phyloP scores from a whole-genome alignment of 768 basidiomycete genomes.

The Chiua virens region DNA sequence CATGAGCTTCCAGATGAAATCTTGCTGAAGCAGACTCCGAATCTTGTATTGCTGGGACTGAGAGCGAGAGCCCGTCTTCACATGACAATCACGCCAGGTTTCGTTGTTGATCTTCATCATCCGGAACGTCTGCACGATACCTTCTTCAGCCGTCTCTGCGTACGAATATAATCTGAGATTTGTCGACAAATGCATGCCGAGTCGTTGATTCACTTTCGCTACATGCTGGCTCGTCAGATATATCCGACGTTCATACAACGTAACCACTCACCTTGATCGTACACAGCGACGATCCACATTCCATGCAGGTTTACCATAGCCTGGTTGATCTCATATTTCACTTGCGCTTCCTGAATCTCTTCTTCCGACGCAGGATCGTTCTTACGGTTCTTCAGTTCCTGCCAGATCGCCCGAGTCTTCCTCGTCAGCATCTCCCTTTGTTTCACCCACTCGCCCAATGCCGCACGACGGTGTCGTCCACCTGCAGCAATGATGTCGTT shows the following conservation, averaged over 20 bases:
- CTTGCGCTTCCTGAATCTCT: no score
- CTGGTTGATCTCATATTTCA: no score
- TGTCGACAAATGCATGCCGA: no score
- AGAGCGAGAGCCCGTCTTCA: not conserved
- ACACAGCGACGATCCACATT: not conserved
- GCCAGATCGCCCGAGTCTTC: no score
- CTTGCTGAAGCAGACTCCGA: not conserved
- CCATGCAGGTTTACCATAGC: not conserved
- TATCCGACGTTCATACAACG: not conserved
- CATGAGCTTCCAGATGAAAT: not conserved
- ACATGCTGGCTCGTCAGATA: no score
- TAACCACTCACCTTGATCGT: not conserved
- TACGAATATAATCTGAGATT: not conserved
- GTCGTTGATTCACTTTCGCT: not conserved
- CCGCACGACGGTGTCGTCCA: not conserved
- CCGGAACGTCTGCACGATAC: not conserved
- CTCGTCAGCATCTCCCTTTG: not conserved
- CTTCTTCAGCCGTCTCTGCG: no score
- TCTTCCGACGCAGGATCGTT: no score
- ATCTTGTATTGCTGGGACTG: not conserved
- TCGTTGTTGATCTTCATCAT: no score
- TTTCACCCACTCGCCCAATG: not conserved
- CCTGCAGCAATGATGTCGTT: not conserved
- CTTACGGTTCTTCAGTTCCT: no score
- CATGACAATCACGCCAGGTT: no score